Conservation (phyloP, 2,329 filamentous ascomycete genomes). For the Colletotrichum ledebouriae region DNA sequence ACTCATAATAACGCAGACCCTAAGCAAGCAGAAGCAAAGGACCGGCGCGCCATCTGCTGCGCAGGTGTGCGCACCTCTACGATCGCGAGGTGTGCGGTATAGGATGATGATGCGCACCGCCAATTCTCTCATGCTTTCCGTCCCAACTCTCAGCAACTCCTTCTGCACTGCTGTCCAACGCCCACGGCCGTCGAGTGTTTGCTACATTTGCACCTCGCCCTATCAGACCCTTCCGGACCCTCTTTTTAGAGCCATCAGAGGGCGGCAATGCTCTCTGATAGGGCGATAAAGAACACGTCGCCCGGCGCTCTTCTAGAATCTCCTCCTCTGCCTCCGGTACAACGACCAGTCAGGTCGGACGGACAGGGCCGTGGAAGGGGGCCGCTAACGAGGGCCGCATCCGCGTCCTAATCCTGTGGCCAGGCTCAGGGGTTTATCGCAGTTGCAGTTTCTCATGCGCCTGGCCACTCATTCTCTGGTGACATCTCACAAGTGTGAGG, state of each 20-base stretch:
- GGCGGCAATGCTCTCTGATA: constrained; percentile 27
- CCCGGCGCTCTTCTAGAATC: constrained; percentile 13
- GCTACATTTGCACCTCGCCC: constrained; percentile 47
- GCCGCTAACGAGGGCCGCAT: constrained; percentile 40
- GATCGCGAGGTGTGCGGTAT: constrained; percentile 30
- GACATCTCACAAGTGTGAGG: neutral
- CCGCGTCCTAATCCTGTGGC: constrained; percentile 39
- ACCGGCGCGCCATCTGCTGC: constrained; percentile 9
- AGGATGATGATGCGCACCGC: constrained; percentile 14
- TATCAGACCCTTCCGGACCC: constrained; percentile 46
- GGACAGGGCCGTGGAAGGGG: constrained; percentile 37
- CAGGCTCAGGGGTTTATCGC: constrained; percentile 22
- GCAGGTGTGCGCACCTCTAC: constrained; percentile 6
- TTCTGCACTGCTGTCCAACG: constrained; percentile 44
- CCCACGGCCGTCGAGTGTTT: constrained; percentile 46
- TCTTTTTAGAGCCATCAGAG: constrained; percentile 30
- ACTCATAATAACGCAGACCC: constrained; percentile 28
- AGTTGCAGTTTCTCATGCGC: constrained; percentile 21
- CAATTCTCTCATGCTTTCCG: constrained; percentile 29
- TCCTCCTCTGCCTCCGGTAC: constrained; percentile 17
- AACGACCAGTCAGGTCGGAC: constrained; percentile 25
- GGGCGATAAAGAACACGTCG: constrained; percentile 37
- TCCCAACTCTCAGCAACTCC: constrained; percentile 38
- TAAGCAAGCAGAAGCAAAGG: constrained; percentile 1
- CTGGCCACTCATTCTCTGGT: constrained; percentile 10